Base-by-base conservation (phyloP, 208 protist genomes). In the Phytomonas francai region DNA sequence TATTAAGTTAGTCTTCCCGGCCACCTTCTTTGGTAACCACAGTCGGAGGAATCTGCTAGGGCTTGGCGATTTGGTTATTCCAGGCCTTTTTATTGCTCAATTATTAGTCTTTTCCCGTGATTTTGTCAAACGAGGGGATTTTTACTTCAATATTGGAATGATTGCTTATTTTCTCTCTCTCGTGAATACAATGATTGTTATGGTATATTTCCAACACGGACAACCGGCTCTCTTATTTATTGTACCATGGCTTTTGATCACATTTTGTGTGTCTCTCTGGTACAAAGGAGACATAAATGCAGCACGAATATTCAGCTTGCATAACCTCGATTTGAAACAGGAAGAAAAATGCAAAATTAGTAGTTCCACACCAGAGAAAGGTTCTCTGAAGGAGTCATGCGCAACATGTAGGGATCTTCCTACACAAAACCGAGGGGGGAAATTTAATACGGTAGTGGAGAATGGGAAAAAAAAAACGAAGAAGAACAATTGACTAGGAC, bases 1-100 rank as follows among this genome's bases (percentile, higher is more conserved):
- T 5, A 98, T 99, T 70, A 98, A 98, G 72, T 49, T 99, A 1
- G 27, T 98, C 3, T 97, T 98, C 58, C 97, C 97, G n/a, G 68
- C 92, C 8, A 85, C 84, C 56, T 69, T 95, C 8, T 91, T 91
- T 68, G 87, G 81, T 8, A 81, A 87, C 66, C 76, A 90, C 36
- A 39, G 65, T 29, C 65, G 84, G 29, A 95, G 95, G 66, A 93
- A 87, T 33, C 84, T 99, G 69, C 86, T 99, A 16, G 97, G 97
- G 27, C 86, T 99, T 1, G 97, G 97, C 22, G 97, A 99, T 77
- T 95, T 99, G 71, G 92, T 98, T 28, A 85, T 99, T 28, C 97
- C 97, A 60, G 97, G 95, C 49, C 77, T 97, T 39, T 98, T 98
- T 73, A 93, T 98, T 65, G 91, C 92, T 2, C 88, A 98, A 59